A percentile compares a stretch with the other conserved stretches of the same genome.
phyloP scores from a whole-genome alignment of 108 stramenopile species.

The Nannochloropsis oceanica region DNA sequence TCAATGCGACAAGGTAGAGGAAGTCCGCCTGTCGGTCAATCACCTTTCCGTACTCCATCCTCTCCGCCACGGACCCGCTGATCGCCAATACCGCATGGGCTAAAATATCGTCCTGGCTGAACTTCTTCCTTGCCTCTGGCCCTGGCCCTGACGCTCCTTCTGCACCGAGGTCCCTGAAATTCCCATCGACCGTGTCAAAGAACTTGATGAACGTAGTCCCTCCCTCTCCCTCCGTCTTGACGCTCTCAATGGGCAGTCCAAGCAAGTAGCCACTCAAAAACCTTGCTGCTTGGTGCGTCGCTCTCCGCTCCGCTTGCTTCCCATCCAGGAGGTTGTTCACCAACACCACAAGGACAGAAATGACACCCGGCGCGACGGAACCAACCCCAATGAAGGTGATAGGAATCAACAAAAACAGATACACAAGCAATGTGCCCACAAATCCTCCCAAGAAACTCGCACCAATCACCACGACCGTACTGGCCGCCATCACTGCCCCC shows the following conservation, averaged over 20 bases:
- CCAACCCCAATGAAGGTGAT: conserved; percentile 22
- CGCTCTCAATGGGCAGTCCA: background rate
- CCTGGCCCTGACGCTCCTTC: background rate
- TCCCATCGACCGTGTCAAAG: background rate
- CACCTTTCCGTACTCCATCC: background rate
- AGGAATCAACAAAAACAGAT: conserved; percentile 18
- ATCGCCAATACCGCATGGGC: background rate
- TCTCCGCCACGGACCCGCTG: background rate
- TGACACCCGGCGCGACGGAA: conserved; percentile 23
- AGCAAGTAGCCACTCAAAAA: background rate
- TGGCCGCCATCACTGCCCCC: conserved; percentile 8
- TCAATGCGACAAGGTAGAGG: background rate
- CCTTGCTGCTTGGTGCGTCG: background rate
- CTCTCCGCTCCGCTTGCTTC: background rate
- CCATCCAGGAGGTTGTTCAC: background rate
- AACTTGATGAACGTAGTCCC: background rate
- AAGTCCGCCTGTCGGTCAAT: background rate
- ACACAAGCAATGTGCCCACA: background rate
- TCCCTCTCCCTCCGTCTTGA: background rate
- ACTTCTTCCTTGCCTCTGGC: background rate
- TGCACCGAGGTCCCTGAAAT: background rate
- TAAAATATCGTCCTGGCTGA: background rate
- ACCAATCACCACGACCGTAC: conserved; percentile 1
- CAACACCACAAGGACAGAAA: background rate
- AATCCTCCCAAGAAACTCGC: background rate